Evolutionary conservation across 768 basidiomycete genomes (phyloP).

Genomic region (Mycena kentingensis): DNA sequence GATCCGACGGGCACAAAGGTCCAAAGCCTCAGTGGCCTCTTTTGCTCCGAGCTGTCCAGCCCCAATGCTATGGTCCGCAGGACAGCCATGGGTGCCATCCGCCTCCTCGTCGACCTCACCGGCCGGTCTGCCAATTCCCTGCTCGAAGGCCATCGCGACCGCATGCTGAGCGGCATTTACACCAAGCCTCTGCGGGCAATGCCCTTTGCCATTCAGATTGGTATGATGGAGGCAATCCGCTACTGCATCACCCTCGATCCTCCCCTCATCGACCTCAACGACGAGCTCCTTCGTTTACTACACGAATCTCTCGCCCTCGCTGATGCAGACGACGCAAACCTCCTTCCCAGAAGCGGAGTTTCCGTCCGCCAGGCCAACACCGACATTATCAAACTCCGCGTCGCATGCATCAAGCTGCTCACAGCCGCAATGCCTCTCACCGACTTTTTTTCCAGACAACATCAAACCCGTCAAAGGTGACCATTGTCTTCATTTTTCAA

Average conservation of each 20-base stretch:
- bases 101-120: conserved; percentile 72
- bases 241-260: conserved; percentile 91
- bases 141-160: conserved; percentile 82
- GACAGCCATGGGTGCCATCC: conserved; percentile 80
- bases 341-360: conserved; percentile 69
- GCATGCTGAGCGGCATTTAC: conserved; percentile 87
- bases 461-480: conserved; percentile 83
- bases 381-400: conserved; percentile 86
- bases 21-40: conserved; percentile 73
- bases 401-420: conserved; percentile 89
- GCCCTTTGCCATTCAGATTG: conserved; percentile 93
- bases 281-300: conserved; percentile 86
- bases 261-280: conserved; percentile 87
- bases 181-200: conserved; percentile 96
- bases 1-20: conserved; percentile 50
- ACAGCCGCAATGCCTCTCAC: conserved; percentile 94
- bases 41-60: conserved; percentile 87
- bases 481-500: conserved; percentile 14
- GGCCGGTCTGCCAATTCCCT: conserved; percentile 74
- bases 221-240: conserved; percentile 95
- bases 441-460: conserved; percentile 88
- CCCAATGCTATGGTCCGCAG: conserved; percentile 84
- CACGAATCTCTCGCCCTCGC: conserved; percentile 94
- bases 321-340: conserved; percentile 89
- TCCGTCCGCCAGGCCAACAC: conserved; percentile 67